Base-by-base conservation (phyloP, 805 yeast species). In the Debaryomyces prosopidis region DNA sequence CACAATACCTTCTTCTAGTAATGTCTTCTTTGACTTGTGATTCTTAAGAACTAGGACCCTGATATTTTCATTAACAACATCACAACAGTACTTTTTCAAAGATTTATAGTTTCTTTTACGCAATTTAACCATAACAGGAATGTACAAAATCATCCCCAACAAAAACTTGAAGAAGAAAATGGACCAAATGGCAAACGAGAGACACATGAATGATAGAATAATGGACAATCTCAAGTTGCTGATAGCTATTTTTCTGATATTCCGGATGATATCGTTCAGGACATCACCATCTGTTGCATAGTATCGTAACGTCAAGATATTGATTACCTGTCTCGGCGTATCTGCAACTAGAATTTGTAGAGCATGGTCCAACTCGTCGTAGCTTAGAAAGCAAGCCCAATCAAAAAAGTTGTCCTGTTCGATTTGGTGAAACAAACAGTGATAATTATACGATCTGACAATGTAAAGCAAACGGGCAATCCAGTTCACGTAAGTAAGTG, bases 301-400 rank as follows among this genome's bases (percentile, higher is more conserved):
- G 51, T 69, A 71, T 8, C 63, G 61, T 16, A 85, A 66, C 0
- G 97, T 88, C 53, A 87, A 69, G 20, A 90, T 86, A 59, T 89
- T 89, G 50, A 89, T 79, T 1, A 87, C 84, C 65, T 89, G 96
- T 65, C 97, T 80, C 18, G 97, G 97, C 14, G 90, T 76, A 53
- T 89, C 96, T 0, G 96, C 90, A 37, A 87, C 68, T 8, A 89
- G 55, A 52, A 89, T 75, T 38, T 71, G 73, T 37, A 80, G 68
- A 11, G 86, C 85, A 43, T 80, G 79, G 54, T 85, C 84, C 43
- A 85, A 68, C 40, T 87, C 82, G 50, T 79, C 79, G 63, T 80
- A 87, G 2, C 83, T 75, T 51, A 77, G 78, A 49, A 89, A 80
- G 8, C 89, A 79, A 41, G 83, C 62, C 76, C 85, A 82, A 53